Evolutionary conservation across 345 rosid species (phyloP), one percentile per base, ranked within the genome.

Genomic region (thale cress (Arabidopsis thaliana)): DNA sequence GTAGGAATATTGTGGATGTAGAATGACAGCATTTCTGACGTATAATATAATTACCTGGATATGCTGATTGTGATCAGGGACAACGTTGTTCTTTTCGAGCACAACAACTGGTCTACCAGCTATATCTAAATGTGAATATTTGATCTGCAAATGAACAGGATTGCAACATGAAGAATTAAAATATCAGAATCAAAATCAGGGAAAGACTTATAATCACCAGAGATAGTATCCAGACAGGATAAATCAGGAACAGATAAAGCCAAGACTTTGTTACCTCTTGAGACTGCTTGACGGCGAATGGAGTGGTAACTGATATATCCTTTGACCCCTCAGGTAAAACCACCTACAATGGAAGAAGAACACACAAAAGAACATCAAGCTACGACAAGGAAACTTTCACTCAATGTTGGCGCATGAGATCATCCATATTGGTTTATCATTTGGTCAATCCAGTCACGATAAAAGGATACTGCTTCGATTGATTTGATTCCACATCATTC

Each of bases 291-390:
- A 88, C 85, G 16, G 85, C 82, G 77, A 95, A 95, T 63, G 99
- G 96, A 65, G 87, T 82, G 71, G 87, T 84, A 75, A 85, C 86
- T 59, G 91, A 85, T 58, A 87, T 69, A 81, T 86, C 91, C 40
- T 65, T 61, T 11, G 97, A 90, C 4, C 97, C 97, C 82, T 95
- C 97, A 0, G 98, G 99, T 85, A 95, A 82, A 78, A 95, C 97
- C 69, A 95, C 94, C 98, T 95, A 85, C 63, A 74, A 58, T 24
- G 20, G 62, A 63, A 73, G 38, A 36, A 10, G 52, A 48, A 61
- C 14, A 44, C 59, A 20, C 33, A 22, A 49, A 46, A 53, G 45
- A 53, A 22, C 24, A 72, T 59, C 48, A 78, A 44, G 46, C 59
- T 9, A 24, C 60, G 0, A 11, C 12, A 7, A 72, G 37, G 34